Conservation (phyloP, 2,329 filamentous ascomycete genomes). For the Penicillium paneum region DNA sequence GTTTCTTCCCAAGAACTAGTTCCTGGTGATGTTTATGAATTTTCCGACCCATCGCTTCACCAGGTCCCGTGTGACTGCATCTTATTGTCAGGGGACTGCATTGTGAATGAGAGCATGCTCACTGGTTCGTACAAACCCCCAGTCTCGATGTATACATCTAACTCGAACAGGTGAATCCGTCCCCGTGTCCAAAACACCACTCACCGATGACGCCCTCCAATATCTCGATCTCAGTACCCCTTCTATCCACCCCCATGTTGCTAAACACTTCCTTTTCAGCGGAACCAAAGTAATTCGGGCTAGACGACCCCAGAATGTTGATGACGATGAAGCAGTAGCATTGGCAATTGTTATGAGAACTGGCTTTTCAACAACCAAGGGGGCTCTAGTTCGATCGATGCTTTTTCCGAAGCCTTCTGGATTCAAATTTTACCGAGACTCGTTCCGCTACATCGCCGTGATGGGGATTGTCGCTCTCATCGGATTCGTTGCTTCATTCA, state of each 20-base stretch:
- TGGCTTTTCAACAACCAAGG: conserved; percentile 97
- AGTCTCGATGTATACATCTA: conserved; percentile 10
- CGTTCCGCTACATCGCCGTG: conserved; percentile 94
- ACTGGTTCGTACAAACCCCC: conserved; percentile 56
- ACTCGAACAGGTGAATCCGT: conserved; percentile 73
- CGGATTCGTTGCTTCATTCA: conserved; percentile 84
- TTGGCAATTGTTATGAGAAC: conserved; percentile 90
- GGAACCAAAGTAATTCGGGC: conserved; percentile 95
- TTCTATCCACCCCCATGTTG: conserved; percentile 76
- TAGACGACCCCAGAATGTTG: conserved; percentile 78
- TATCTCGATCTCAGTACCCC: conserved; percentile 75
- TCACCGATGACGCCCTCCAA: conserved; percentile 74
- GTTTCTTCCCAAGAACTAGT: conserved; percentile 84
- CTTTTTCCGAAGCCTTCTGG: conserved; percentile 96
- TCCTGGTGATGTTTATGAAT: conserved; percentile 92
- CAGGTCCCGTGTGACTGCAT: conserved; percentile 92
- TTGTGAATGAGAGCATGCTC: conserved; percentile 99
- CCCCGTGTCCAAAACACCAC: conserved; percentile 86
- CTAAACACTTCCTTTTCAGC: conserved; percentile 86
- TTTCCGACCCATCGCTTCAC: conserved; percentile 84
- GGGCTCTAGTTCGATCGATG: conserved; percentile 93
- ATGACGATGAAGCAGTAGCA: conserved; percentile 82
- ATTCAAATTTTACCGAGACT: conserved; percentile 98
- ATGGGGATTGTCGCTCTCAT: conserved; percentile 84
- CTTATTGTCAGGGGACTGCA: conserved; percentile 88